Conservation (phyloP, 768 basidiomycete genomes). For the Cyclocybe cylindracea region DNA sequence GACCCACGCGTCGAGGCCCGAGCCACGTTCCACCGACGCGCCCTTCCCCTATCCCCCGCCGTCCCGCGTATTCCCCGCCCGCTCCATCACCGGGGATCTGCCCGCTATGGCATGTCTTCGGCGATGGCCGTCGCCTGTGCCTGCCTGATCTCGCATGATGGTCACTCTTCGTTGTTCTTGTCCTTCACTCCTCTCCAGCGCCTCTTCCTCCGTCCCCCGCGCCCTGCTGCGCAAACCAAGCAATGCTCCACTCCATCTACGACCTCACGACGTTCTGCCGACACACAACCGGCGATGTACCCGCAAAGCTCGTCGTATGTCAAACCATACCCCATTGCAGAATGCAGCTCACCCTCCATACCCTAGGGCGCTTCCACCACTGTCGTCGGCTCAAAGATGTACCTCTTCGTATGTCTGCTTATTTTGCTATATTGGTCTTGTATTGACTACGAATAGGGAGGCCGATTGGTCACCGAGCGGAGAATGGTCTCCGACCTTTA, state of each 20-base stretch:
- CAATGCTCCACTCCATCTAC: slow-evolving; percentile 76
- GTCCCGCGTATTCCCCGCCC: no score
- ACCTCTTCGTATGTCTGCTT: slow-evolving; percentile 70
- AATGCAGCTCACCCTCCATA: slow-evolving; percentile 6
- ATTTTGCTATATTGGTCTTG: not conserved
- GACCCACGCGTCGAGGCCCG: no score
- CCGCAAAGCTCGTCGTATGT: slow-evolving; percentile 84
- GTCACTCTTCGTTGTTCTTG: slow-evolving; percentile 10
- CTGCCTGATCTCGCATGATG: no score
- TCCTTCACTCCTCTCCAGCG: slow-evolving; percentile 14
- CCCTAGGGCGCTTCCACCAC: slow-evolving; percentile 87
- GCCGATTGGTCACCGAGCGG: slow-evolving; percentile 82
- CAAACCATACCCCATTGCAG: not conserved
- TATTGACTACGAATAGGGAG: slow-evolving; percentile 55
- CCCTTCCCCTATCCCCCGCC: no score
- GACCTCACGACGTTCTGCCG: slow-evolving; percentile 87
- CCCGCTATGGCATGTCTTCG: no score
- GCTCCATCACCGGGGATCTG: no score
- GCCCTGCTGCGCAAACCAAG: slow-evolving; percentile 12
- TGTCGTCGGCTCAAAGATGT: slow-evolving; percentile 84
- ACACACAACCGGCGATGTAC: slow-evolving; percentile 83
- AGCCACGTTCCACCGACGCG: no score
- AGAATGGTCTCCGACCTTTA: slow-evolving; percentile 92
- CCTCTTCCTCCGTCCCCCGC: slow-evolving; percentile 4
- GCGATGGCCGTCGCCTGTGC: no score